Evolutionary conservation across 495 filamentous ascomycete species (phyloP).

Genomic region (Penicillium angulare): DNA sequence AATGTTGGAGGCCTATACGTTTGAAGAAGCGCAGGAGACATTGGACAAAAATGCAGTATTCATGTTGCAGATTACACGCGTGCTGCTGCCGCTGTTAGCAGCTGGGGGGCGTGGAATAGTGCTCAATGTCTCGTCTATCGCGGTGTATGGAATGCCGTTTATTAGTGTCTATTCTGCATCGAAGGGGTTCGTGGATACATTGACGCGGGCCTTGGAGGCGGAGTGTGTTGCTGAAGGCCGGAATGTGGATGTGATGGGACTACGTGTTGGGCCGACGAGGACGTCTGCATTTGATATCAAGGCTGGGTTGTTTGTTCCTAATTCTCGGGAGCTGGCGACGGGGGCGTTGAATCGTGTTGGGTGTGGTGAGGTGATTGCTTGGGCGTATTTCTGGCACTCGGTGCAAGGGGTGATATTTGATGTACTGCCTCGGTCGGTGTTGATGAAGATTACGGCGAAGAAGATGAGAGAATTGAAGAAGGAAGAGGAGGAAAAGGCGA

Average conservation of each 20-base stretch:
- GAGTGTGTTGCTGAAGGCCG: slow-evolving; percentile 25
- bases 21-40: slow-evolving; percentile 21
- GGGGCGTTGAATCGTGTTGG: slow-evolving; percentile 31
- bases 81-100: slow-evolving; percentile 33
- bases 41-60: slow-evolving; percentile 41
- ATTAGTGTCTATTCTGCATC: slow-evolving; percentile 32
- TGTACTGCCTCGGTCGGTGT: slow-evolving; percentile 17
- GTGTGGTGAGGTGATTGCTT: slow-evolving; percentile 22
- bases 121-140: slow-evolving; percentile 42
- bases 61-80: slow-evolving; percentile 40
- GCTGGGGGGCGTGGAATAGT: slow-evolving; percentile 32
- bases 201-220: slow-evolving; percentile 27
- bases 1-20: slow-evolving; percentile 17
- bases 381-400: slow-evolving; percentile 32
- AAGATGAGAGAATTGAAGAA: slow-evolving; percentile 14
- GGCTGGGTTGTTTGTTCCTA: slow-evolving; percentile 19
- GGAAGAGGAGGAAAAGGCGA: slow-evolving; percentile 12
- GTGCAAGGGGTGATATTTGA: slow-evolving; percentile 21
- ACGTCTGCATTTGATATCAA: slow-evolving; percentile 22
- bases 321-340: slow-evolving; percentile 20
- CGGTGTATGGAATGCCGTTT: slow-evolving; percentile 34
- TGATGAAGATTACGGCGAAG: slow-evolving; percentile 17
- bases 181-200: slow-evolving; percentile 38
- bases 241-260: slow-evolving; percentile 28
- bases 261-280: slow-evolving; percentile 25